Evolutionary conservation across 1,139 yeast genomes (phyloP).

Genomic region (Yamadazyma triangularis): DNA sequence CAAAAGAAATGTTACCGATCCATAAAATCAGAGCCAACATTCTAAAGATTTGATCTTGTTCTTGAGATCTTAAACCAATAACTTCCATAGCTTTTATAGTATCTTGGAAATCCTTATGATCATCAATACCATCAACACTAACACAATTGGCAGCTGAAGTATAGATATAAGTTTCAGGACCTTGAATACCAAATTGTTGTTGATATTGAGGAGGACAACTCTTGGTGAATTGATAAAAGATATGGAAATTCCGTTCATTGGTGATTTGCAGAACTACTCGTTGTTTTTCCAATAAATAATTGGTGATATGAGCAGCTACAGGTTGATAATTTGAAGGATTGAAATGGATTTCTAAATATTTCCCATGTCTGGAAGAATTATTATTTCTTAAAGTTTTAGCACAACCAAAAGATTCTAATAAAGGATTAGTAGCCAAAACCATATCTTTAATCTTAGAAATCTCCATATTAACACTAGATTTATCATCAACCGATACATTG

Average conservation of each 20-base stretch:
- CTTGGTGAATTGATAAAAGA: conserved; percentile 92
- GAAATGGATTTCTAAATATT: conserved; percentile 88
- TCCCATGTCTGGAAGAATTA: conserved; percentile 97
- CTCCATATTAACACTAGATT: conserved; percentile 19
- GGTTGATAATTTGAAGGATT: conserved; percentile 74
- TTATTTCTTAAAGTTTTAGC: conserved; percentile 96
- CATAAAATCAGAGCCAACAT: conserved; percentile 82
- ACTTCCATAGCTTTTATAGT: conserved; percentile 83
- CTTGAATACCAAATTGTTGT: conserved; percentile 81
- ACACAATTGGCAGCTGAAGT: conserved; percentile 87
- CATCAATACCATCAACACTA: conserved; percentile 82
- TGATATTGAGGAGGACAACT: conserved; percentile 84
- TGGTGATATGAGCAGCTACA: conserved; percentile 92
- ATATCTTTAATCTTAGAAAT: conserved; percentile 90
- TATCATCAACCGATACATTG: conserved; percentile 53
- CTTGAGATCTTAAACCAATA: conserved; percentile 76
- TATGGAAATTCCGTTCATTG: conserved; percentile 94
- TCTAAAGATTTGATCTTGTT: conserved; percentile 88
- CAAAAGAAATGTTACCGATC: conserved; percentile 89
- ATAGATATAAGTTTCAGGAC: conserved; percentile 87
- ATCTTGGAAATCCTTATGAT: conserved; percentile 69
- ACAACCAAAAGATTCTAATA: conserved; percentile 96
- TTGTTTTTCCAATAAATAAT: conserved; percentile 89
- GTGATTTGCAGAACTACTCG: conserved; percentile 91
- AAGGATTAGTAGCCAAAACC: conserved; percentile 97